Evolutionary conservation across 2,329 filamentous ascomycete genomes (phyloP), one percentile per base, ranked within the genome.

Genomic region (Scedosporium minutisporum): DNA sequence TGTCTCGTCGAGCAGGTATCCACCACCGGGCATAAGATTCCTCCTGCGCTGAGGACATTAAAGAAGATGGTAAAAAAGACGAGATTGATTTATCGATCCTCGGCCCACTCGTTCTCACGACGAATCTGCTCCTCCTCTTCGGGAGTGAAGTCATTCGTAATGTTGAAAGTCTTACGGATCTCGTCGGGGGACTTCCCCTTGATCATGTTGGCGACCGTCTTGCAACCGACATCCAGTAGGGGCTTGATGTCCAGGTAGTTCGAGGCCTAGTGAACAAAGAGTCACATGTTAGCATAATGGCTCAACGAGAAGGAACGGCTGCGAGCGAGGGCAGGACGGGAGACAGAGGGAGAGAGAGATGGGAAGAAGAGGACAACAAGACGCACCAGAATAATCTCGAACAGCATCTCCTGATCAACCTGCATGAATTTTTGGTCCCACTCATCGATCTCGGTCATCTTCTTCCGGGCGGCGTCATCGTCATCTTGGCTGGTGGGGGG

Each of bases 381-480:
- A 81, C 88, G 64, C 83, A 95, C 91, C 27, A 99, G 83, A 69
- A 99, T 99, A 72, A 99, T 97, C 81, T 99, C 95, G 69, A 99
- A 99, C 1, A 99, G 85, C 95, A 99, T 97, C 78, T 99, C 95
- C 74, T 99, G 95, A 75, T 99, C 95, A 18, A 99, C 95, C 78
- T 97, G 93, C 95, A 99, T 97, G 77, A 97, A 99, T 79, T 99
- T 99, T 77, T 97, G 93, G 70, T 99, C 95, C 95, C 95, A 99
- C 78, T 99, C 95, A 64, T 97, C 95, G 68, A 99, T 99, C 70
- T 99, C 95, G 57, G 95, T 97, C 1, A 93, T 96, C 86, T 96
- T 97, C 83, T 97, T 97, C 69, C 95, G 91, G 60, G 88, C 92
- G 71, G 97, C 93, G 65, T 89, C 89, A 70, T 99, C 92, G 65